Base-by-base conservation (phyloP, 805 yeast species). In the Wickerhamomyces bovis region DNA sequence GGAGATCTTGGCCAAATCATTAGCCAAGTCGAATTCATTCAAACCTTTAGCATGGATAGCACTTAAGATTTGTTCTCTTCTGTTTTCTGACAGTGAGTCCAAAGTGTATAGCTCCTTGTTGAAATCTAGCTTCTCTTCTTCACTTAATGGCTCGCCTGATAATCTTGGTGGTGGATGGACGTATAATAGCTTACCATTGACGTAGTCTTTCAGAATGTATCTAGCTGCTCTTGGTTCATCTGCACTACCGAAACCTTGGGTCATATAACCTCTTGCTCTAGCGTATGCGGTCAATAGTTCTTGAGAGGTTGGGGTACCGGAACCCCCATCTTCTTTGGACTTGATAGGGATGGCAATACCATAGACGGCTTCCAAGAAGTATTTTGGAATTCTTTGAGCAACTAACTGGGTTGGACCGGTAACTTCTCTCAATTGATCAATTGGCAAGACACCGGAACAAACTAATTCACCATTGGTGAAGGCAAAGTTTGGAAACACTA, bases 401-500 rank as follows among this genome's bases (percentile, higher is more conserved):
- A 94, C 92, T 26, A 94, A 70, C 44, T 89, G 83, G 8, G 83
- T 74, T 12, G 99, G 98, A 3, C 95, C 95, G 10, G 92, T 82
- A 63, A 79, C 81, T 61, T 94, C 99, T 62, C 98, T 78, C 51
- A 94, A 74, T 68, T 94, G 99, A 69, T 94, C 99, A 57, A 94
- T 94, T 19, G 99, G 99, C 47, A 94, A 75, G n/a, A 94, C 96
- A 76, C 99, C 99, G 61, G 89, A 88, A 71, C 97, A 89, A 1
- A 94, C 99, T 60, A 94, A 76, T 59, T 94, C 99, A 57, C 95
- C 98, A 61, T 89, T 90, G 21, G 97, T 87, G 63, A 86, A 87
- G 7, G 98, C 98, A 64, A 94, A 94, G 61, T 92, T 94, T 21
- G 99, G 99, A 73, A 94, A 94, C 16, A 94, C 99, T 51, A 94